phyloP scores from a whole-genome alignment of 352 stramenopile genomes.

The Bremia lactucae region DNA sequence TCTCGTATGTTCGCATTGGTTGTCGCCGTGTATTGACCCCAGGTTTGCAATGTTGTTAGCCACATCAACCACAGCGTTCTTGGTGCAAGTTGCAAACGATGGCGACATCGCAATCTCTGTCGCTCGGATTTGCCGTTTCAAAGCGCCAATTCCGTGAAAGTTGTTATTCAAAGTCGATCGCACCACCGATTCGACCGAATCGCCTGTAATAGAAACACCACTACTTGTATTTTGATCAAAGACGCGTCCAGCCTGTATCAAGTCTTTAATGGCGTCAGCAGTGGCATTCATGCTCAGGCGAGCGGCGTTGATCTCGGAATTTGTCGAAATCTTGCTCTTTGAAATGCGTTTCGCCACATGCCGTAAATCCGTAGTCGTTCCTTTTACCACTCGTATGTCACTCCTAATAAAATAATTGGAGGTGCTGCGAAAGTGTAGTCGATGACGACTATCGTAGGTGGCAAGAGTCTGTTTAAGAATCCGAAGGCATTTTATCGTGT shows the following conservation, averaged over 20 bases:
- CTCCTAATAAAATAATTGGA: constrained; percentile 19
- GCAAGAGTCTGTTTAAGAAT: constrained; percentile 12
- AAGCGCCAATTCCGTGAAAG: constrained; percentile 13
- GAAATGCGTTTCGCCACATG: constrained; percentile 15
- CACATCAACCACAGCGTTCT: constrained; percentile 11
- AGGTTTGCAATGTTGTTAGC: constrained; percentile 26
- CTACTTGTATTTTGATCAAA: constrained; percentile 25
- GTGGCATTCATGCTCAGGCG: constrained; percentile 18
- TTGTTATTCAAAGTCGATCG: constrained; percentile 13
- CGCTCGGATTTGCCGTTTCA: constrained; percentile 17
- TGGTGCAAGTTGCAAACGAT: constrained; percentile 10
- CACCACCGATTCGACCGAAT: constrained; percentile 20
- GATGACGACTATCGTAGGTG: constrained; percentile 18
- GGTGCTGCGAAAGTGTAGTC: constrained; percentile 12
- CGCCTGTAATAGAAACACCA: constrained; percentile 1
- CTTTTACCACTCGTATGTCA: constrained; percentile 21
- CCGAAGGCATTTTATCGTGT: constrained; percentile 12
- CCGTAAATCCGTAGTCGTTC: constrained; percentile 12
- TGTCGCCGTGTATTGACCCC: constrained; percentile 51
- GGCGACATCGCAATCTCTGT: constrained; percentile 15
- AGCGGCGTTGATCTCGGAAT: constrained; percentile 17
- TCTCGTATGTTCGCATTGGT: background rate
- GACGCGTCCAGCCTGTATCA: constrained; percentile 17
- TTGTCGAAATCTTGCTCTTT: constrained; percentile 10
- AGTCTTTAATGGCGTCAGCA: constrained; percentile 19